Percentiles rank a stretch among this genome's conserved stretches.
These are phyloP conservation scores for Rhinocladiella similis DNA, from an alignment of 2,329 filamentous ascomycete species.

Conservation along the genomic window DNA sequence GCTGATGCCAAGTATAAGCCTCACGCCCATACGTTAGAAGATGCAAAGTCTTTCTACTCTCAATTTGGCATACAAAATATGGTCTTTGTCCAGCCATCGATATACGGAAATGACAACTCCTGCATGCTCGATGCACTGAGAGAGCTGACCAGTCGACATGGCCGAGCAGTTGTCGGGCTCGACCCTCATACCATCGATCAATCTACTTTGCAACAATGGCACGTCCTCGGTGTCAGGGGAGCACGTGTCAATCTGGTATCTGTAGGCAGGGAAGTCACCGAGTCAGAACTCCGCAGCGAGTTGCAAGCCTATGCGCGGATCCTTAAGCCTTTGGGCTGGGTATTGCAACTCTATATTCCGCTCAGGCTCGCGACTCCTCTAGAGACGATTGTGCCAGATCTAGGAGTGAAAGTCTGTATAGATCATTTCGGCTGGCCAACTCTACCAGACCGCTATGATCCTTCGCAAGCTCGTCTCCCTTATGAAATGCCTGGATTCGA, in stretches of 20 bases:
- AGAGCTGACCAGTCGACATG: conserved; percentile 45
- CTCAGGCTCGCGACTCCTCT: conserved; percentile 53
- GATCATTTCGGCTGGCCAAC: conserved; percentile 60
- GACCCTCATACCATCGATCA: conserved; percentile 46
- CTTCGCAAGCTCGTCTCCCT: conserved; percentile 36
- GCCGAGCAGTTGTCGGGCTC: conserved; percentile 58
- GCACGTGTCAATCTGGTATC: conserved; percentile 62
- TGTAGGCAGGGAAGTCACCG: conserved; percentile 44
- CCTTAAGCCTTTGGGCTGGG: conserved; percentile 55
- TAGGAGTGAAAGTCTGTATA: conserved; percentile 52
- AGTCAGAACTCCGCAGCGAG: conserved; percentile 42
- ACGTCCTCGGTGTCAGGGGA: conserved; percentile 58
- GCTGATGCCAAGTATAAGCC: conserved; percentile 55
- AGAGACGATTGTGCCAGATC: conserved; percentile 48
- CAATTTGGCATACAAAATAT: conserved; percentile 55
- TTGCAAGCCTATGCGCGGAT: conserved; percentile 52
- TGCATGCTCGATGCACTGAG: conserved; percentile 58
- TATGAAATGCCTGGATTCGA: conserved; percentile 53
- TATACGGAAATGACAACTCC: conserved; percentile 62
- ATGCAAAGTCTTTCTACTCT: conserved; percentile 54
- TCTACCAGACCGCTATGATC: conserved; percentile 32
- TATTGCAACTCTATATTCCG: conserved; percentile 59
- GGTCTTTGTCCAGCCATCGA: conserved; percentile 62
- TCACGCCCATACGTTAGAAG: conserved; percentile 48
- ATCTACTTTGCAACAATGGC: conserved; percentile 53